Conservation (phyloP, 371 early-diverging fungal species). For the Apophysomyces trapeziformis region DNA sequence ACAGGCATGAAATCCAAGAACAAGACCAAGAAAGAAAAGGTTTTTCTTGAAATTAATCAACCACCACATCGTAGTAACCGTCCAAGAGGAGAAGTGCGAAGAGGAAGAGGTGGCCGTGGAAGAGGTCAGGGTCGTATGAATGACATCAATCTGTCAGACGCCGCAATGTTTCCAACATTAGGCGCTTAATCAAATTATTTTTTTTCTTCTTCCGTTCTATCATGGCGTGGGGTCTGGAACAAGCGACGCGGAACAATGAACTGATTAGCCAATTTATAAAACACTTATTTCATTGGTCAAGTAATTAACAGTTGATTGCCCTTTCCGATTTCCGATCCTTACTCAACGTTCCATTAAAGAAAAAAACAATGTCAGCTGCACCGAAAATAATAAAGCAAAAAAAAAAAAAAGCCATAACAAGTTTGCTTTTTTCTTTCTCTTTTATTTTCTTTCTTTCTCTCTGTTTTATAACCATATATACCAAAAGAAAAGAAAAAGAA, state of each 20-base stretch:
- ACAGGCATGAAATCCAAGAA: slow-evolving; percentile 25
- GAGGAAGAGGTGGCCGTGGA: slow-evolving; percentile 30
- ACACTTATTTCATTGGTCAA: not conserved
- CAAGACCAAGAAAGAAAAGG: slow-evolving; percentile 45
- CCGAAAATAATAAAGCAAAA: not conserved
- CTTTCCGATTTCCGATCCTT: slow-evolving; percentile 1
- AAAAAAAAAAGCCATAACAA: not conserved
- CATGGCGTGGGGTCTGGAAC: not conserved
- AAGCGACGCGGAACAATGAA: slow-evolving; percentile 2
- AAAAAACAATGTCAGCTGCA: slow-evolving; percentile 1
- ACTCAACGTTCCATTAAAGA: not conserved
- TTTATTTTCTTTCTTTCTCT: slow-evolving; percentile 4
- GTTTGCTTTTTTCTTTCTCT: not conserved
- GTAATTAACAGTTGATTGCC: slow-evolving; percentile 1
- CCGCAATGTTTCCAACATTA: slow-evolving; percentile 76
- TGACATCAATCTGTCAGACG: slow-evolving; percentile 70
- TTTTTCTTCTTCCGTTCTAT: too few relatives aligned
- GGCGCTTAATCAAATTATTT: slow-evolving; percentile 44
- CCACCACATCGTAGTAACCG: slow-evolving; percentile 31
- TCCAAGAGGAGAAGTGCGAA: slow-evolving; percentile 26
- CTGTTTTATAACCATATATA: slow-evolving; percentile 1
- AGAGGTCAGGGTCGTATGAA: slow-evolving; percentile 37
- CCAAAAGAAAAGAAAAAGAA: slow-evolving; percentile 4
- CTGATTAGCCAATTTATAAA: slow-evolving; percentile 5
- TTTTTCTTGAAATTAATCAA: slow-evolving; percentile 25